Base-by-base conservation (phyloP, 2,329 filamentous ascomycete genomes). In the Nothophoma quercina region DNA sequence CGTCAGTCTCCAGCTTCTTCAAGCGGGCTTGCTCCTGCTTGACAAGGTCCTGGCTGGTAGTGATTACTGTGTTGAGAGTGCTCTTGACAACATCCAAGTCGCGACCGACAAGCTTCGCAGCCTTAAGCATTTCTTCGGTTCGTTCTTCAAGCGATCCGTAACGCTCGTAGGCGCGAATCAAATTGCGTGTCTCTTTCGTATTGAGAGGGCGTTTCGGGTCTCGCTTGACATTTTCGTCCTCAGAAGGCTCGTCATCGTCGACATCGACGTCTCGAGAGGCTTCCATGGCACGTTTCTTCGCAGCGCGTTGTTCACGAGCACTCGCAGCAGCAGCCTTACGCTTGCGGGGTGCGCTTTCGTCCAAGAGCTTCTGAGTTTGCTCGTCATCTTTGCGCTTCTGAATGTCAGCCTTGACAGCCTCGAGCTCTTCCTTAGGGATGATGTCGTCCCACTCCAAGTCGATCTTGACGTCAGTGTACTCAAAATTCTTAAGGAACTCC, bases 361-460 rank as follows among this genome's bases (percentile, higher is more conserved):
- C 91, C 49, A 95, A 85, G 38, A 95, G 84, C 65, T 88, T 88
- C 21, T 87, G 88, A 1, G 96, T 85, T 60, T 95, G 96, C 38
- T 89, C 86, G 12, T 93, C 91, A 49, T 96, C 86, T 49, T 90
- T 86, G 68, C 89, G 89, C 72, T 88, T 87, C 62, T 96, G 90
- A 67, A 98, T 93, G 42, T 96, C 91, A 0, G 87, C 88, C 73
- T 96, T 96, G 75, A 98, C 89, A 55, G 87, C 88, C 13, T 93
- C 93, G 15, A 99, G 83, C 67, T 96, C 88, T 7, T 96, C 92
- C 54, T 93, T 92, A 0, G 95, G 96, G 63, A 99, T 98, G 65
- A 99, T 99, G 62, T 98, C 90, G 67, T 99, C 95, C 95, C 95
- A 99, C 63, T 96, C 92, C 21, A 98, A 86, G 60, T 98, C 84